These are phyloP conservation scores for Teunomyces funiuensis DNA, from an alignment of 805 yeast species.

Conservation along the genomic window DNA sequence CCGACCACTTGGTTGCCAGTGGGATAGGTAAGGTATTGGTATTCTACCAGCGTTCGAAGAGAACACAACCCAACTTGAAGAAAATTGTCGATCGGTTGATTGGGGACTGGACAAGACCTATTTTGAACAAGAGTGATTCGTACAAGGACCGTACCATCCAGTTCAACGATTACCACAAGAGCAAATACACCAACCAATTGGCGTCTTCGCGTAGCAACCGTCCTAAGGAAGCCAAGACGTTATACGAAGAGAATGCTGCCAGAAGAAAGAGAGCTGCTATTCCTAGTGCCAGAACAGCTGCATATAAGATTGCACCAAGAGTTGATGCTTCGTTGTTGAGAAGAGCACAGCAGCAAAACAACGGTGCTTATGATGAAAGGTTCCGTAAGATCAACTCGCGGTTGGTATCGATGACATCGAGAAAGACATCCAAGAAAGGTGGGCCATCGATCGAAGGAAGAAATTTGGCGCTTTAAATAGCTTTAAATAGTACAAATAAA, in stretches of 20 bases:
- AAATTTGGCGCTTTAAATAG: slow-evolving; percentile 41
- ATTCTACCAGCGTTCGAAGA: slow-evolving; percentile 87
- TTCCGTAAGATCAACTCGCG: slow-evolving; percentile 74
- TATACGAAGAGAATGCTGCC: slow-evolving; percentile 87
- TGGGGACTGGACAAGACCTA: slow-evolving; percentile 98
- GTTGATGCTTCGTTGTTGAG: slow-evolving; percentile 54
- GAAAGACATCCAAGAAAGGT: slow-evolving; percentile 53
- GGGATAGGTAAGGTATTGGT: slow-evolving; percentile 92
- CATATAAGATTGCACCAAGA: slow-evolving; percentile 87
- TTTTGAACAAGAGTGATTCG: slow-evolving; percentile 92
- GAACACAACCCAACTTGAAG: slow-evolving; percentile 84
- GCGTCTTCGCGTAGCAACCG: slow-evolving; percentile 29
- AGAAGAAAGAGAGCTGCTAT: slow-evolving; percentile 94
- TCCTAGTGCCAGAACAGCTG: slow-evolving; percentile 86
- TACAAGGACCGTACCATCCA: slow-evolving; percentile 83
- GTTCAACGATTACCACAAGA: slow-evolving; percentile 66
- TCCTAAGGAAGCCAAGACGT: slow-evolving; percentile 48
- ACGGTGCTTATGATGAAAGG: slow-evolving; percentile 67
- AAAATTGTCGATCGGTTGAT: slow-evolving; percentile 86
- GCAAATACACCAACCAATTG: slow-evolving; percentile 46
- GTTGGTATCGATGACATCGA: slow-evolving; percentile 46
- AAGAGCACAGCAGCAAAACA: slow-evolving; percentile 44
- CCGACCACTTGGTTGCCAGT: slow-evolving; percentile 90
- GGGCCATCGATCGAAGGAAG: slow-evolving; percentile 84
- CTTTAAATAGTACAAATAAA: slow-evolving; percentile 1